Conservation (phyloP, 495 filamentous ascomycete species). For the Xylaria curta region DNA sequence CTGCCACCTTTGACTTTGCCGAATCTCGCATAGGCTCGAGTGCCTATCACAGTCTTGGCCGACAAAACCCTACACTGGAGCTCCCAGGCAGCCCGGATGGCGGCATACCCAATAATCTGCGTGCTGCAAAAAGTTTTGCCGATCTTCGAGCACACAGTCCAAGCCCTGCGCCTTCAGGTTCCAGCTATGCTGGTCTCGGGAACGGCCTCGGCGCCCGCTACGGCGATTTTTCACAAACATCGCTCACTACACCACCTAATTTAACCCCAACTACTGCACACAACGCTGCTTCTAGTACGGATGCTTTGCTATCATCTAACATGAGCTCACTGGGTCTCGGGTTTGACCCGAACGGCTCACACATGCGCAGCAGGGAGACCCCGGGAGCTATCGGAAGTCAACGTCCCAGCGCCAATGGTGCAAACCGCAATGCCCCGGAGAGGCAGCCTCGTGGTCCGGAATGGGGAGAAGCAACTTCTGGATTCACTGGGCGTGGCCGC, state of each 20-base stretch:
- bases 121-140: constrained; percentile 94
- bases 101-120: constrained; percentile 71
- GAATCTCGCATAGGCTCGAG: constrained; percentile 77
- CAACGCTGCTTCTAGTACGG: constrained; percentile 55
- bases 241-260: constrained; percentile 69
- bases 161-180: constrained; percentile 87
- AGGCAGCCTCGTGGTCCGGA: constrained; percentile 88
- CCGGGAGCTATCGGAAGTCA: constrained; percentile 88
- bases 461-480: constrained; percentile 65
- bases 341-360: constrained; percentile 58
- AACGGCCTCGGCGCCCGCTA: constrained; percentile 54
- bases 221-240: constrained; percentile 62
- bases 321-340: constrained; percentile 67
- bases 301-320: constrained; percentile 63
- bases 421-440: constrained; percentile 72
- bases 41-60: constrained; percentile 72
- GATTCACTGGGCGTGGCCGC: constrained; percentile 69
- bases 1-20: constrained; percentile 97
- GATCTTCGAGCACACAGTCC: constrained; percentile 95
- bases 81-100: constrained; percentile 80
- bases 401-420: constrained; percentile 71
- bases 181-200: constrained; percentile 73
- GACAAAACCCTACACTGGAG: constrained; percentile 79
- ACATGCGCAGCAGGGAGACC: constrained; percentile 47
- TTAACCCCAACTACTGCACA: constrained; percentile 78